Evolutionary conservation across 768 basidiomycete species (phyloP).

Genomic region (Psilocybe azurescens): DNA sequence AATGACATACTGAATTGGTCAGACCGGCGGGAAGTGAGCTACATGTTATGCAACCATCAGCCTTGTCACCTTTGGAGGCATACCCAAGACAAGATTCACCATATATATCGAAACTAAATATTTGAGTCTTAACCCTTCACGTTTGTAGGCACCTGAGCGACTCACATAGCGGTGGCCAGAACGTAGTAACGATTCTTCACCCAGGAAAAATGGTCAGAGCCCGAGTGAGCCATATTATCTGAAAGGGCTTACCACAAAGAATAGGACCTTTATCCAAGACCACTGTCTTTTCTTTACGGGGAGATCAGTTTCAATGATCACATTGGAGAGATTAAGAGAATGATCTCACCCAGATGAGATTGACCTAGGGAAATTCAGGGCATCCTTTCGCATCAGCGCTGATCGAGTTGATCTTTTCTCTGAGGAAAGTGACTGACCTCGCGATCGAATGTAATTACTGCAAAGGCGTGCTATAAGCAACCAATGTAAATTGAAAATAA

Average conservation of each 20-base stretch:
- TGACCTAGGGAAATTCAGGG: not conserved
- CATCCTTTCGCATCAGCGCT: not conserved
- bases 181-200: constrained; percentile 3
- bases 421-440: not conserved
- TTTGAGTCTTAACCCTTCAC: no score
- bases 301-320: not conserved
- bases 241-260: not conserved
- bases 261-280: not conserved
- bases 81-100: not conserved
- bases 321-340: no score
- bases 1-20: not conserved
- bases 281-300: not conserved
- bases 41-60: not conserved
- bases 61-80: not conserved
- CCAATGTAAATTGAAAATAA: no score
- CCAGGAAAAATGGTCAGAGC: not conserved
- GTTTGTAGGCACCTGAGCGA: not conserved
- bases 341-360: not conserved
- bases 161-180: constrained; percentile 1
- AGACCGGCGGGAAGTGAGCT: not conserved
- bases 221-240: no score
- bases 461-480: no score
- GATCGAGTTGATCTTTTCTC: not conserved
- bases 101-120: constrained; percentile 1
- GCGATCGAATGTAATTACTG: no score